These are phyloP conservation scores for Penicillium tannophilum DNA, from an alignment of 495 filamentous ascomycete species.

Conservation along the genomic window DNA sequence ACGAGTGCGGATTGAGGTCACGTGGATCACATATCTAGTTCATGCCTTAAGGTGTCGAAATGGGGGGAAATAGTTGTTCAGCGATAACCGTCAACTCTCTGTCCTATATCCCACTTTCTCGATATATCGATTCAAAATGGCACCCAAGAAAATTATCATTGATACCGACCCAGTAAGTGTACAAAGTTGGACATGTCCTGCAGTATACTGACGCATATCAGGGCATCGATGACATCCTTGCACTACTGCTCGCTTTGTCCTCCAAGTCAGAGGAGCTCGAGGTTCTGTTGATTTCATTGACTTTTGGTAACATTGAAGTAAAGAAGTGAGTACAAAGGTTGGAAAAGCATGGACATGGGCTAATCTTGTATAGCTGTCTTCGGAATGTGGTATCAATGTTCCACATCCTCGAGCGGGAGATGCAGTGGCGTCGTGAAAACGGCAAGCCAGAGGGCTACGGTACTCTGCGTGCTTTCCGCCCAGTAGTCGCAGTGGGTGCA, in stretches of 20 bases:
- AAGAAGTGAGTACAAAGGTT: conserved; percentile 55
- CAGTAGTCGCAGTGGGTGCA: conserved; percentile 83
- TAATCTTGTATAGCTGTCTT: conserved; percentile 62
- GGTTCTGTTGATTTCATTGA: conserved; percentile 84
- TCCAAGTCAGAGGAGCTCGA: conserved; percentile 84
- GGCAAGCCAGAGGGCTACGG: conserved; percentile 69
- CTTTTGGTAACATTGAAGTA: conserved; percentile 89
- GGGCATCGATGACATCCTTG: conserved; percentile 93
- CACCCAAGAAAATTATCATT: conserved; percentile 75
- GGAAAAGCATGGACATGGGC: neutral
- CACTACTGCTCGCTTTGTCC: conserved; percentile 80
- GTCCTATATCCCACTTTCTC: conserved; percentile 13
- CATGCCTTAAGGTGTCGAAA: conserved; percentile 6
- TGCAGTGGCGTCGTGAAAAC: conserved; percentile 73
- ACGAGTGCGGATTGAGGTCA: neutral
- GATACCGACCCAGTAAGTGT: conserved; percentile 80
- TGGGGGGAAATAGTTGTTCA: neutral
- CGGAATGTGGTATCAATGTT: conserved; percentile 91
- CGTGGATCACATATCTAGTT: neutral
- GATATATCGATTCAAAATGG: conserved; percentile 11
- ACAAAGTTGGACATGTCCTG: neutral
- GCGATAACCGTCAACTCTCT: conserved; percentile 9
- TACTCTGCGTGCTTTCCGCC: conserved; percentile 66
- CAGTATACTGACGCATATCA: conserved; percentile 22
- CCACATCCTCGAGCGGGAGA: conserved; percentile 88